Evolutionary conservation across 2,329 filamentous ascomycete species (phyloP).

Genomic region (Metarhizium humberi): DNA sequence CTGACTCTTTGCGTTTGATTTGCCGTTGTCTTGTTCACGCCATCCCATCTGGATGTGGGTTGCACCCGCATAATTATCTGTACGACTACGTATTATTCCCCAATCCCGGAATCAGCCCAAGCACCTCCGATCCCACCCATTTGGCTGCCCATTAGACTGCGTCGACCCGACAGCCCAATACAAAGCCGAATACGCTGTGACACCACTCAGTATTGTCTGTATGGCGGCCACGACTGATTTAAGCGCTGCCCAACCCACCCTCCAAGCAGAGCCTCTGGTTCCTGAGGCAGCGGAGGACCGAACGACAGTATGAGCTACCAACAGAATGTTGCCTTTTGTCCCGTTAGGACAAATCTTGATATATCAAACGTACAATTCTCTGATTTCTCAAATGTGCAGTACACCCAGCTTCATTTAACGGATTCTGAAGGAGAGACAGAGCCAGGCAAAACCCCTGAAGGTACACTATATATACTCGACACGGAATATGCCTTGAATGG

Average conservation of each 20-base stretch:
- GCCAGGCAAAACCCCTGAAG: constrained; percentile 6
- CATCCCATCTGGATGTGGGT: neutral
- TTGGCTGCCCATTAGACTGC: constrained; percentile 15
- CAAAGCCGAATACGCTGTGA: constrained; percentile 9
- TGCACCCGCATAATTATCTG: constrained; percentile 6
- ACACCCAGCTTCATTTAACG: constrained; percentile 20
- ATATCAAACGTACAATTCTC: constrained; percentile 29
- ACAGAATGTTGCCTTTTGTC: constrained; percentile 28
- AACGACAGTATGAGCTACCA: constrained; percentile 33
- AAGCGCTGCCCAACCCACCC: constrained; percentile 19
- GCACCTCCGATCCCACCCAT: constrained; percentile 4
- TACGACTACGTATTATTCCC: constrained; percentile 6
- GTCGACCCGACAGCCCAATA: constrained; percentile 24
- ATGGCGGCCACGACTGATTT: constrained; percentile 25
- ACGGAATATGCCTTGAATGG: neutral
- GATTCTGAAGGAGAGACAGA: constrained; percentile 31
- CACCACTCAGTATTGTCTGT: constrained; percentile 11
- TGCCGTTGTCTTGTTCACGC: constrained; percentile 1
- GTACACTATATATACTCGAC: constrained; percentile 5
- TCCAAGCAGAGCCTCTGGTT: constrained; percentile 11
- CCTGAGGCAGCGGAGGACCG: constrained; percentile 16
- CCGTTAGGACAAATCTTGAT: constrained; percentile 28
- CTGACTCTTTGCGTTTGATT: neutral
- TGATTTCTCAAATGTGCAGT: constrained; percentile 34
- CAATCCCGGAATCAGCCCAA: constrained; percentile 9